phyloP scores from a whole-genome alignment of 306 rosid genomes.

The Cajanus cajan region DNA sequence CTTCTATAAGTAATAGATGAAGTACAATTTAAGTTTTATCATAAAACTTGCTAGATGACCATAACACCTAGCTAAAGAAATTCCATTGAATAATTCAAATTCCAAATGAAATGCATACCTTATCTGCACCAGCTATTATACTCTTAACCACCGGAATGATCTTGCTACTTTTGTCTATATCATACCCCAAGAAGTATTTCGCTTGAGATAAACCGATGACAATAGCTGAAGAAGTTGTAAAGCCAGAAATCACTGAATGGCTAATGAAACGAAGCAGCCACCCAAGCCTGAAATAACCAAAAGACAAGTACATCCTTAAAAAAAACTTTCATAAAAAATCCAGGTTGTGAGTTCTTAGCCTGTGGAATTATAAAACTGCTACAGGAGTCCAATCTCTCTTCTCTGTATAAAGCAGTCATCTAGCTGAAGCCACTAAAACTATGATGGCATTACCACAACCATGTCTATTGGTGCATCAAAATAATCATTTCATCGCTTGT shows the following conservation, averaged over 20 bases:
- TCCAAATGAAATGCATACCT: slow-evolving; percentile 57
- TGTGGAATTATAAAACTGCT: background rate
- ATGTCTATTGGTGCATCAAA: background rate
- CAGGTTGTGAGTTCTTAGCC: slow-evolving; percentile 17
- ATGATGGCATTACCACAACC: background rate
- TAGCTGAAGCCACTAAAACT: slow-evolving; percentile 14
- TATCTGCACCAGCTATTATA: slow-evolving; percentile 81
- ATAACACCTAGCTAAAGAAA: slow-evolving; percentile 13
- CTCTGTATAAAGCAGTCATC: background rate
- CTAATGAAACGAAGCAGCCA: slow-evolving; percentile 97
- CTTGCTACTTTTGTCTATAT: slow-evolving; percentile 73
- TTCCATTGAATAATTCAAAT: slow-evolving; percentile 17
- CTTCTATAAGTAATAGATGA: background rate
- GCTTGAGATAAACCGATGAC: slow-evolving; percentile 95
- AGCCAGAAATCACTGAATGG: slow-evolving; percentile 99
- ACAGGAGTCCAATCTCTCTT: slow-evolving; percentile 19
- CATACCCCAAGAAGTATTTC: slow-evolving; percentile 87
- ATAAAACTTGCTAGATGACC: slow-evolving; percentile 12
- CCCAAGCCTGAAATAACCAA: slow-evolving; percentile 79
- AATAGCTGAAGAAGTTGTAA: slow-evolving; percentile 91
- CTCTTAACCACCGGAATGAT: slow-evolving; percentile 86
- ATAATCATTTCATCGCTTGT: slow-evolving; percentile 8
- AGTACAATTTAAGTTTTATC: background rate
- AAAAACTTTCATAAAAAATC: slow-evolving; percentile 17
- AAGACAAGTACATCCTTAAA: slow-evolving; percentile 16